Base-by-base conservation (phyloP, 1,284 basidiomycete species). In the Cystobasidiaceae sp. region DNA sequence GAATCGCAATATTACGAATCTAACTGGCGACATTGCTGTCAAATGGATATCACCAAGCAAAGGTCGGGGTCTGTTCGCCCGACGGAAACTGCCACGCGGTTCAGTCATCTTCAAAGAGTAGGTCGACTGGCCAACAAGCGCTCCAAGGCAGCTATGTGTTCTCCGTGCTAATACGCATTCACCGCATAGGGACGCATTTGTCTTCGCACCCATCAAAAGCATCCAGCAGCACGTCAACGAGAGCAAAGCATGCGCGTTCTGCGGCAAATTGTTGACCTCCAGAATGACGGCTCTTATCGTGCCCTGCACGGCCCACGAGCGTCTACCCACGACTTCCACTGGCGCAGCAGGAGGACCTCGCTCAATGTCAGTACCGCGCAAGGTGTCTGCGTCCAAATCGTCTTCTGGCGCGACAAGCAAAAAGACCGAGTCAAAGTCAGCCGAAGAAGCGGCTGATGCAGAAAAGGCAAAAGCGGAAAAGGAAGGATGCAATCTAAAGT, bases 61-160 rank as follows among this genome's bases (percentile, higher is more conserved):
- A 15, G 60, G 61, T 7, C 41, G 52, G 23, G 61, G 61, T 44
- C 43, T 64, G 8, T 33, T 64, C 30, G 41, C 61, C 28, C 45
- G 48, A 51, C 41, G 52, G 21, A 39, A 46, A 19, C 37, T 64
- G 23, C 55, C 45, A 30, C 15, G 33, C n/a, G 43, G 45, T 43
- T 54, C 51, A 9, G 61, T 64, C 33, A 33, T 64, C 17, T 64
- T 64, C 61, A 51, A 45, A 48, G 61, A 64, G 56, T 59, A 23
- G 4, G 56, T 59, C 19, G 39, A 13, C 8, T 15, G 33, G 52
- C 13, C 23, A 39, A 37, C 15, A 21, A 19, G 37, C 13, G 15
- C 13, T 11, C 13, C 51, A 33, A 43, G 37, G 46, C 11, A 28
- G 23, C 6, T 49, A 9, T 25, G 13, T 8, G 13, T 13, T 33